Evolutionary conservation across 148 eudicot genomes (phyloP), one percentile per base, ranked within the genome.

Genomic region (Fagopyrum esculentum): DNA sequence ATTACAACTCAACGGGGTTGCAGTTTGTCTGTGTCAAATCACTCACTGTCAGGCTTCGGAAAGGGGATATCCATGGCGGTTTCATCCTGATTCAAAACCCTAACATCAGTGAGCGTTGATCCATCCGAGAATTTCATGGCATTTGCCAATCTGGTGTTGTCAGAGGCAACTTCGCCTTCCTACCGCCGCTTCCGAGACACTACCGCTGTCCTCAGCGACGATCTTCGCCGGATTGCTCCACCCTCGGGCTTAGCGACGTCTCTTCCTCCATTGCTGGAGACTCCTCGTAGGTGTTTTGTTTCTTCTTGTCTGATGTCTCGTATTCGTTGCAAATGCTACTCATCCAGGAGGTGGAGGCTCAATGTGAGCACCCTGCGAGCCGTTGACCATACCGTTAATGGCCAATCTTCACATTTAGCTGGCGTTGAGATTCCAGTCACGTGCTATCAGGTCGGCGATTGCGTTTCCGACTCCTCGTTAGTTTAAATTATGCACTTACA

Each of bases 391-490:
- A 76, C 71, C 80, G 81, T 80, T 68, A 84, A 77, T 76, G 87
- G 81, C 4, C 83, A 75, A 11, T 45, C 51, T 76, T 82, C 45
- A 66, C 66, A 73, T 55, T 69, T 19, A 19, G 85, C 77, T 7
- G 81, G 85, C 26, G 84, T 89, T 8, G 95, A 91, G 72, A 88
- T 93, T 68, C 98, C 98, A 2, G 89, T 89, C 76, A 79, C 93
- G 69, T 93, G 98, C 75, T 93, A 89, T 74, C 98, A 93, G 98
- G 98, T 90, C 49, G 17, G 15, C 40, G 35, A n/a, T 44, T 61
- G 51, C 22, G 5, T 6, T 45, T 51, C 52, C 72, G 76, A 47
- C 5, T 30, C 45, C 44, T 50, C 16, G 40, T 52, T 49, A 66
- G 19, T 40, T 40, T 66, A 9, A 13, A 40, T 66, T 30, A 4